Conservation (phyloP, 1,284 basidiomycete genomes). For the Porogramme epimiltina region DNA sequence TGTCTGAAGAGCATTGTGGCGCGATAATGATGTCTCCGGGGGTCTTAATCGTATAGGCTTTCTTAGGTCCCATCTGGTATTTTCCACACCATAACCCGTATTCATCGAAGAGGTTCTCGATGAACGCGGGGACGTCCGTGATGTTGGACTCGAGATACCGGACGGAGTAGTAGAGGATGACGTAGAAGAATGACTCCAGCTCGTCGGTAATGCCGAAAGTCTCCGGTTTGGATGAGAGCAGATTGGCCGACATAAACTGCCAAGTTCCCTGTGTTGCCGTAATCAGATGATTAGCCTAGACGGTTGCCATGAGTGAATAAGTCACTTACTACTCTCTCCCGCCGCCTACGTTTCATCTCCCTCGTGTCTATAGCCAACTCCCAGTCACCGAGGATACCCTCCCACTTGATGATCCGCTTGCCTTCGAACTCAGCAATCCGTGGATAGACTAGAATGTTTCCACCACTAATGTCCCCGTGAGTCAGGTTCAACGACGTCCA, state of each 20-base stretch:
- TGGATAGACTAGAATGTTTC: slow-evolving; percentile 5
- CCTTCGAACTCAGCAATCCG: neutral
- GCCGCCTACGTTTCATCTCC: neutral
- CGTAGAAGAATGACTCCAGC: neutral
- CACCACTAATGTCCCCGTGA: slow-evolving; percentile 15
- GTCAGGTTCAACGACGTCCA: neutral
- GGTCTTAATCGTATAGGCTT: neutral
- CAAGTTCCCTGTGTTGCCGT: neutral
- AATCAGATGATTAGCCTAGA: neutral
- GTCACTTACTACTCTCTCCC: neutral
- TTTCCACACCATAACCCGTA: neutral
- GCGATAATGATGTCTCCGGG: neutral
- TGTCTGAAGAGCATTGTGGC: neutral
- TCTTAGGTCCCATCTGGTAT: neutral
- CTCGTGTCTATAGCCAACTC: neutral
- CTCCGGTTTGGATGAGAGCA: neutral
- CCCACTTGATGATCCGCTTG: neutral
- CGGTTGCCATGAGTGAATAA: neutral
- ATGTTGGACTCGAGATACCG: slow-evolving; percentile 3
- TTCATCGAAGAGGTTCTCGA: slow-evolving; percentile 1
- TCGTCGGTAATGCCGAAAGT: neutral
- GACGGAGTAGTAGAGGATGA: neutral
- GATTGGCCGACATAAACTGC: neutral
- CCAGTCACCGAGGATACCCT: slow-evolving; percentile 7
- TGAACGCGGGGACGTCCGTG: neutral